Base-by-base conservation (phyloP, 768 basidiomycete genomes). In the Plicaturopsis crispa region DNA sequence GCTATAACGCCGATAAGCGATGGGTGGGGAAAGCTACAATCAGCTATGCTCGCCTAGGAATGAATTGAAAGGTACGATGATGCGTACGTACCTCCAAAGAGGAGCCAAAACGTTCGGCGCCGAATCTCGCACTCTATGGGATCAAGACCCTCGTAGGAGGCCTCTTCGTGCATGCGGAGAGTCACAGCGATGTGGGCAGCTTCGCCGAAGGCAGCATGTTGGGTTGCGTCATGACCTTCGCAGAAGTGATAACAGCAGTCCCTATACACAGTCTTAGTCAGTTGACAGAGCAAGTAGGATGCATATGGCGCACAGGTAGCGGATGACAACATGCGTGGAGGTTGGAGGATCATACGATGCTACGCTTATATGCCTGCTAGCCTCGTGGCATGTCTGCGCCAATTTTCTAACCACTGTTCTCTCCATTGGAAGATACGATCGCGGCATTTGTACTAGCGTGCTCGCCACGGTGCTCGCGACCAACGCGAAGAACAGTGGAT, bases 391-490 rank as follows among this genome's bases (percentile, higher is more conserved):
- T 17, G 74, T 78, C 66, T 86, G 56, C 7, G 88, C 87, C 26
- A 94, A 68, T 57, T 81, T 85, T 35, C 85, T 74, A n/a, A 92
- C 88, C 26, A 86, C 78, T 8, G 78, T 68, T 22, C 87, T 73
- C 46, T 88, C 83, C 81, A 89, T 84, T 14, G 88, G 87, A 38
- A 94, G 69, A 60, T 90, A 93, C 2, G 84, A 85, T 39, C 85
- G 70, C 11, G 91, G 91, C 4, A 92, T 78, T 59, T 93, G 91
- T 4, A 90, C 84, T 8, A 93, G 67, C 1, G 91, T 93, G 12
- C 81, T 82, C 3, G 89, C 86, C 13, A 92, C 76, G 7, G 87
- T 87, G 11, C 82, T 84, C 80, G 92, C 85, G 46, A 96, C 85
- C 20, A 94, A 63, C 4, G 89, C 82, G 50, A 88, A 92, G 66